These are phyloP conservation scores for Aspergillus uvarum DNA, from an alignment of 2,329 filamentous ascomycete genomes.

Conservation along the genomic window DNA sequence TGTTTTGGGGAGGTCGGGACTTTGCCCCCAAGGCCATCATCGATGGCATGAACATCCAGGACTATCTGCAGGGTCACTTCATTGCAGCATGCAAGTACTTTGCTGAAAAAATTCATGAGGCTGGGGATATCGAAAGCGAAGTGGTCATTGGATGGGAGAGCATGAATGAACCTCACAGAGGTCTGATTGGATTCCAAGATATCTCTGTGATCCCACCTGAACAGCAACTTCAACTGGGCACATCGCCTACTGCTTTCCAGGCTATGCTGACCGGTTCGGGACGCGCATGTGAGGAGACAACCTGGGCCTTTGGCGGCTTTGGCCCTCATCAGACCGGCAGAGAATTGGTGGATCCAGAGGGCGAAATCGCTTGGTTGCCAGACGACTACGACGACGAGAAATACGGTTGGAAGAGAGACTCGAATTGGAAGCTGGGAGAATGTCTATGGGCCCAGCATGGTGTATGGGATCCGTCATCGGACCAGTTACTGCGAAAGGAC, in stretches of 20 bases:
- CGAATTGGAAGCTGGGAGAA: conserved; percentile 87
- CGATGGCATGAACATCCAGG: conserved; percentile 91
- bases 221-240: conserved; percentile 88
- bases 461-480: conserved; percentile 81
- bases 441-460: conserved; percentile 97
- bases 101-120: conserved; percentile 80
- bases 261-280: conserved; percentile 89
- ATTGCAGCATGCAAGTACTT: conserved; percentile 76
- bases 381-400: conserved; percentile 77
- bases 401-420: conserved; percentile 87
- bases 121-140: conserved; percentile 81
- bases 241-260: conserved; percentile 91
- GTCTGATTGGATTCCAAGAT: conserved; percentile 79
- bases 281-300: conserved; percentile 82
- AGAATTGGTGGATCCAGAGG: conserved; percentile 81
- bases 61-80: conserved; percentile 88
- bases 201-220: conserved; percentile 78
- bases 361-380: conserved; percentile 80
- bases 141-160: conserved; percentile 95
- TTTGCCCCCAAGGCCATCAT: conserved; percentile 97
- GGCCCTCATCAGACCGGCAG: conserved; percentile 88
- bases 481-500: conserved; percentile 75
- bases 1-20: conserved; percentile 87
- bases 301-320: conserved; percentile 90
- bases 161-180: conserved; percentile 90